Conservation (phyloP, 257 asterid genomes). For the Fraxinus anomala region DNA sequence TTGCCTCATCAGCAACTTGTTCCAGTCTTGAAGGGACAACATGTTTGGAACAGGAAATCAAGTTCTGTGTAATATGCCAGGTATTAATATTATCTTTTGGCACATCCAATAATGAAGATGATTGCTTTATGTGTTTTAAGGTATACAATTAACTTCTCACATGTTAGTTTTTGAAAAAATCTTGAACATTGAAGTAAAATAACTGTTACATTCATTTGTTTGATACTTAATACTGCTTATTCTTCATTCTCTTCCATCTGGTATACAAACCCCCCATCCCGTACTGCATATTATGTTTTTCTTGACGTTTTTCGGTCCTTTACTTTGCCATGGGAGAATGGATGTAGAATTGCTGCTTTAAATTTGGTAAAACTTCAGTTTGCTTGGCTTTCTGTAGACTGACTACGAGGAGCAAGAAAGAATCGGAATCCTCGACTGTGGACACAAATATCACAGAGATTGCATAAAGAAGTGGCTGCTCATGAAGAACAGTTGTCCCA, state of each 20-base stretch:
- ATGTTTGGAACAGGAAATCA: conserved; percentile 42
- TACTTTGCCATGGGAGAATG: not conserved
- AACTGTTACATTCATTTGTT: not conserved
- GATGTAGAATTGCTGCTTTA: not conserved
- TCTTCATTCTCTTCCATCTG: not conserved
- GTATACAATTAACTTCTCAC: too few relatives aligned
- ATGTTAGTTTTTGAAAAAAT: too few relatives aligned
- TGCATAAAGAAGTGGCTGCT: conserved; percentile 77
- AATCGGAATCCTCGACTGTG: conserved; percentile 63
- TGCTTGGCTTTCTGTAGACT: conserved; percentile 35
- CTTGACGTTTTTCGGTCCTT: not conserved
- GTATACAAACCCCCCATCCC: not conserved
- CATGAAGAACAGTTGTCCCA: conserved; percentile 68
- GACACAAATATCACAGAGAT: conserved; percentile 69
- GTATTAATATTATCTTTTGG: conserved; percentile 33
- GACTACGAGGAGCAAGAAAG: conserved; percentile 52
- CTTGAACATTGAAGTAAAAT: not conserved
- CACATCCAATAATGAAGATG: not conserved
- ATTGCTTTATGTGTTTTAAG: too few relatives aligned
- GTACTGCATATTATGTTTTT: too few relatives aligned
- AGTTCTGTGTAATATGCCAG: conserved; percentile 84
- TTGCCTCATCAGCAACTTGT: conserved; percentile 40
- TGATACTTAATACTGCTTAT: not conserved
- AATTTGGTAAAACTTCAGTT: not conserved
- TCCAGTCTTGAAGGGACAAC: conserved; percentile 27